Conservation (phyloP, 1,139 yeast species). For the Suhomyces wounanorum region DNA sequence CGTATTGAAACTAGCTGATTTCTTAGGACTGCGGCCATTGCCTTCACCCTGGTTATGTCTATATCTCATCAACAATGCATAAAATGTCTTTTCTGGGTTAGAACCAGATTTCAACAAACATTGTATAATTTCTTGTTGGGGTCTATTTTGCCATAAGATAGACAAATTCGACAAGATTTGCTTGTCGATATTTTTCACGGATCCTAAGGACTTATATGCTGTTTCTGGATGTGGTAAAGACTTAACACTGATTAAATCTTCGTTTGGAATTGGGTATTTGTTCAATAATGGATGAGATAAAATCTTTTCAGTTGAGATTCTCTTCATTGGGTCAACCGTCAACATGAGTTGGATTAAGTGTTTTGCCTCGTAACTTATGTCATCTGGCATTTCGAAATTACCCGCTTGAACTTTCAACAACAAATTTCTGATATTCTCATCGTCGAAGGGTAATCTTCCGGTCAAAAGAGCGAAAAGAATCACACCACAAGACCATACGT, state of each 20-base stretch:
- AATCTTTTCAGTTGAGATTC: constrained; percentile 78
- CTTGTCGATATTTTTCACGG: constrained; percentile 54
- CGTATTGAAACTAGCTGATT: constrained; percentile 20
- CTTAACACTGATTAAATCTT: constrained; percentile 51
- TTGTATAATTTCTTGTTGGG: constrained; percentile 54
- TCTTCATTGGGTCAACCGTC: constrained; percentile 71
- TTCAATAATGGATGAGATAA: constrained; percentile 72
- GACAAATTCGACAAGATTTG: constrained; percentile 68
- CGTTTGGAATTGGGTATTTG: constrained; percentile 59
- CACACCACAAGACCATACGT: constrained; percentile 87
- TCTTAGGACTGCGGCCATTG: constrained; percentile 20
- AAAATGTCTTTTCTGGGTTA: constrained; percentile 74
- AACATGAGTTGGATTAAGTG: constrained; percentile 74
- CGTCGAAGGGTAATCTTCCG: constrained; percentile 82
- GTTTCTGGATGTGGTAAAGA: constrained; percentile 67
- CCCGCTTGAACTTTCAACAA: constrained; percentile 77
- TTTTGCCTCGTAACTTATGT: constrained; percentile 62
- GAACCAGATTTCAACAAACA: constrained; percentile 58
- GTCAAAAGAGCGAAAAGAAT: constrained; percentile 74
- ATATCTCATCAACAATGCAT: constrained; percentile 62
- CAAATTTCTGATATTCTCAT: constrained; percentile 71
- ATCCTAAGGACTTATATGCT: constrained; percentile 51
- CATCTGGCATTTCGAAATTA: constrained; percentile 69
- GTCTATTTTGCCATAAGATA: constrained; percentile 74
- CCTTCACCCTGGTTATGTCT: constrained; percentile 45